Conservation (phyloP, 768 basidiomycete species). For the Cystofilobasidium bisporidii region DNA sequence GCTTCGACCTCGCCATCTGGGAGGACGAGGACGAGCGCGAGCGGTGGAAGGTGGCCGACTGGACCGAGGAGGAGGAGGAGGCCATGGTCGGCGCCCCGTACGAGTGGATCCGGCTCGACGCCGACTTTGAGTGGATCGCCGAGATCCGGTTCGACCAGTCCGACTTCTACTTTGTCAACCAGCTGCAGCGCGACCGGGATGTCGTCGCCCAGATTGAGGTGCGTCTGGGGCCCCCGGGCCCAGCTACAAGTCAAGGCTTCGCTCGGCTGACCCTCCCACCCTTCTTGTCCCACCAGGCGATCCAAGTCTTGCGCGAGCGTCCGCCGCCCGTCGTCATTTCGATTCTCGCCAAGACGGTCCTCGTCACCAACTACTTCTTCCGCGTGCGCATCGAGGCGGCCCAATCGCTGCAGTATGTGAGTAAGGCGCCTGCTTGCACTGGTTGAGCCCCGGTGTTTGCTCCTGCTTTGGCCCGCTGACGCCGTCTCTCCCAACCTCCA, state of each 20-base stretch:
- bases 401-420: constrained; percentile 65
- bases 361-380: constrained; percentile 92
- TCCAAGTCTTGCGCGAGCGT: constrained; percentile 58
- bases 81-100: constrained; percentile 91
- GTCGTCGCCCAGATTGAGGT: constrained; percentile 97
- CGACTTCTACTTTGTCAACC: constrained; percentile 97
- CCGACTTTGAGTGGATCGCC: constrained; percentile 99
- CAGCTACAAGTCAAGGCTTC: background rate
- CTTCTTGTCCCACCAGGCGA: constrained; percentile 54
- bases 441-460: too few species aligned
- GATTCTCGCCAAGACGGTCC: constrained; percentile 79
- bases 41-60: constrained; percentile 86
- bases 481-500: background rate
- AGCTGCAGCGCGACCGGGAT: constrained; percentile 87
- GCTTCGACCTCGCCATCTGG: constrained; percentile 33
- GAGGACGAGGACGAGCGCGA: constrained; percentile 29
- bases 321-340: constrained; percentile 45
- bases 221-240: constrained; percentile 34
- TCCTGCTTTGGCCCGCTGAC: too few species aligned
- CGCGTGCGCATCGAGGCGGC: constrained; percentile 94
- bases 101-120: constrained; percentile 98
- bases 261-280: background rate
- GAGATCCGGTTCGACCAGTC: constrained; percentile 83
- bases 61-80: constrained; percentile 93
- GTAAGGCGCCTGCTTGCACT: constrained; percentile 38